Conservation (phyloP, 2,329 filamentous ascomycete genomes). For the Zymoseptoria ardabiliae region DNA sequence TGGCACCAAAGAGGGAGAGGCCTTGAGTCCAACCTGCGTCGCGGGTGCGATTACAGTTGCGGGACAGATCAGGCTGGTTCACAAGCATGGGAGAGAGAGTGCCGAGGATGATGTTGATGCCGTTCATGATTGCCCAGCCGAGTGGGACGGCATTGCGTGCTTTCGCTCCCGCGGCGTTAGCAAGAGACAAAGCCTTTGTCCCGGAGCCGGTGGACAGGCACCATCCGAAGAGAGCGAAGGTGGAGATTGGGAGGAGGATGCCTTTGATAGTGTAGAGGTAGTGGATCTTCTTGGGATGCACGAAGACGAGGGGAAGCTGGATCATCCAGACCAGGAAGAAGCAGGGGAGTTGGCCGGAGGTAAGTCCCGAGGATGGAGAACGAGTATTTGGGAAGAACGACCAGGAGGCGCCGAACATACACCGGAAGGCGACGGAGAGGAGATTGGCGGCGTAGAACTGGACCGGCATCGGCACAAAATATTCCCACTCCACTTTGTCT, state of each 20-base stretch:
- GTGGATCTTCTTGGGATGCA: conserved; percentile 29
- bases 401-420: conserved; percentile 35
- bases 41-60: conserved; percentile 31
- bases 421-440: conserved; percentile 32
- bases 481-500: too few relatives aligned
- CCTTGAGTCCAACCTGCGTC: conserved; percentile 23
- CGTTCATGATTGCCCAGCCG: conserved; percentile 35
- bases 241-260: conserved; percentile 22
- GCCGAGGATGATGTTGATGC: conserved; percentile 37
- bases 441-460: conserved; percentile 30
- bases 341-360: conserved; percentile 28
- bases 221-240: conserved; percentile 28
- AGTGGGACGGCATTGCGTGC: conserved; percentile 16
- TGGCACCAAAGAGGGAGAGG: conserved; percentile 34
- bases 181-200: conserved; percentile 3
- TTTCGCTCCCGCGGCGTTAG: conserved; percentile 4
- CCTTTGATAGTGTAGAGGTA: conserved; percentile 16
- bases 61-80: conserved; percentile 38
- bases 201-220: conserved; percentile 27
- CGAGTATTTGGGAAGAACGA: conserved; percentile 27
- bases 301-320: conserved; percentile 28
- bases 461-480: too few relatives aligned
- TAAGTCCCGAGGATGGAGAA: conserved; percentile 26
- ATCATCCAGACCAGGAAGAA: conserved; percentile 27
- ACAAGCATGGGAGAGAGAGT: conserved; percentile 33